A percentile compares a stretch with the other conserved stretches of the same genome.
Evolutionary conservation across 2,329 filamentous ascomycete species (phyloP).

Genomic region (Trichoderma endophyticum): DNA sequence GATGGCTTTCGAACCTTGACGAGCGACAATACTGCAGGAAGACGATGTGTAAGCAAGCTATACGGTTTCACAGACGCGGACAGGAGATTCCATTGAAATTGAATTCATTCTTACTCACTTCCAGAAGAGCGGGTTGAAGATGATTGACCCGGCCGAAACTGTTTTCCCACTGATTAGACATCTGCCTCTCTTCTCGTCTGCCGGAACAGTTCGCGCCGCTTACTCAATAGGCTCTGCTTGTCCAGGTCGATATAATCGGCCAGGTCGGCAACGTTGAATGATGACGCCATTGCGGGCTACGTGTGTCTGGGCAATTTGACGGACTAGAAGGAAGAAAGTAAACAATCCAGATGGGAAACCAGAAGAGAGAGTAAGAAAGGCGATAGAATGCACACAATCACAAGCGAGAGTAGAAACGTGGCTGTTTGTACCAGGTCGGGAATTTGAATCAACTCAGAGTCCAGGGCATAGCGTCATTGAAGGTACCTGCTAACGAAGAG

Average conservation of each 20-base stretch:
- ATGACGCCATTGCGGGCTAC: constrained; percentile 32
- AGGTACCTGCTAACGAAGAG: background rate
- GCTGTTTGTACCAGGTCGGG: background rate
- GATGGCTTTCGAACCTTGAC: constrained; percentile 57
- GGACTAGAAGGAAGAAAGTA: background rate
- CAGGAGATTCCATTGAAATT: background rate
- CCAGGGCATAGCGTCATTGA: constrained; percentile 13
- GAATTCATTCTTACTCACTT: constrained; percentile 65
- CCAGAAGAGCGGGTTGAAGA: constrained; percentile 99
- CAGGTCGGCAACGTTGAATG: constrained; percentile 38
- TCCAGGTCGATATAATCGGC: constrained; percentile 64
- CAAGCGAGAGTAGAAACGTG: constrained; percentile 1
- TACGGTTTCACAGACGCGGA: background rate
- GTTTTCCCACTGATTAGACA: constrained; percentile 16
- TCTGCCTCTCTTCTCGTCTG: background rate
- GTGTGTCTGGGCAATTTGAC: background rate
- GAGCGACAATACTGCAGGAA: constrained; percentile 67
- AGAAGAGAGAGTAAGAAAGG: background rate
- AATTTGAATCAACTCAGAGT: background rate
- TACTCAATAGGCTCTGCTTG: constrained; percentile 66
- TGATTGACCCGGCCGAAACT: constrained; percentile 81
- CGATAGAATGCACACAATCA: background rate
- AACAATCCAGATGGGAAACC: background rate
- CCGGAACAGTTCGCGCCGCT: constrained; percentile 29
- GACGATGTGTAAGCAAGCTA: constrained; percentile 33